Evolutionary conservation across 2,329 filamentous ascomycete genomes (phyloP).

Genomic region (Penicillium sp.): DNA sequence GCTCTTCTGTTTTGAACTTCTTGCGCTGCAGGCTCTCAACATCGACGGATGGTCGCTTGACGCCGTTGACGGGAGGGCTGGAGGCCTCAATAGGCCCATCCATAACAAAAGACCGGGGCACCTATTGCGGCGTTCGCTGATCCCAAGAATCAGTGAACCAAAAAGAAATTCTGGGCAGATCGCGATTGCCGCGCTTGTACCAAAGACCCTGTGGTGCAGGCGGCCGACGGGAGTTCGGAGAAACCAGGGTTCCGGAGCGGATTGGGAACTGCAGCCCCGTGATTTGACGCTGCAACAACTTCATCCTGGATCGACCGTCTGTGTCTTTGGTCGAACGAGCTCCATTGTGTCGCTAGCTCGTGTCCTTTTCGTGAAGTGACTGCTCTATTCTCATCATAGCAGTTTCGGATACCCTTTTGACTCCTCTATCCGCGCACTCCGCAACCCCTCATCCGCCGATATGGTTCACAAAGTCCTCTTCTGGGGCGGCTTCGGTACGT

Average conservation of each 20-base stretch:
- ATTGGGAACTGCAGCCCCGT: conserved; percentile 41
- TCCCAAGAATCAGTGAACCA: background rate
- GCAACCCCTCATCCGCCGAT: conserved; percentile 25
- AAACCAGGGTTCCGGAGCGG: conserved; percentile 19
- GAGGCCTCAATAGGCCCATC: conserved; percentile 38
- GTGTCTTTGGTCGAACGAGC: conserved; percentile 23
- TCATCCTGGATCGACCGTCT: conserved; percentile 24
- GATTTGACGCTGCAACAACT: conserved; percentile 37
- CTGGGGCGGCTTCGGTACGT: conserved; percentile 81
- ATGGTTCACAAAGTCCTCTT: conserved; percentile 60
- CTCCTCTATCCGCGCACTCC: conserved; percentile 19
- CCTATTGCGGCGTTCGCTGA: background rate
- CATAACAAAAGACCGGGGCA: conserved; percentile 34
- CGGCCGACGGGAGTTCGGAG: conserved; percentile 12
- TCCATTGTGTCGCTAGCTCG: conserved; percentile 32
- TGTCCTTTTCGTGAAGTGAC: conserved; percentile 22
- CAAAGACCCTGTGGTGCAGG: conserved; percentile 2
- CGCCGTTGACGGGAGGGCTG: conserved; percentile 30
- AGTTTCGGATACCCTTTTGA: conserved; percentile 9
- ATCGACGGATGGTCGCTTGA: conserved; percentile 38
- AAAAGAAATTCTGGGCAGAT: conserved; percentile 5
- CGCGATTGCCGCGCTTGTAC: conserved; percentile 3
- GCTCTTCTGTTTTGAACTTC: conserved; percentile 64
- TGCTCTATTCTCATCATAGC: conserved; percentile 18
- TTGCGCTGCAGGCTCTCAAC: conserved; percentile 44